Conservation (phyloP, 2,329 filamentous ascomycete species). For the Penicillium sp. region DNA sequence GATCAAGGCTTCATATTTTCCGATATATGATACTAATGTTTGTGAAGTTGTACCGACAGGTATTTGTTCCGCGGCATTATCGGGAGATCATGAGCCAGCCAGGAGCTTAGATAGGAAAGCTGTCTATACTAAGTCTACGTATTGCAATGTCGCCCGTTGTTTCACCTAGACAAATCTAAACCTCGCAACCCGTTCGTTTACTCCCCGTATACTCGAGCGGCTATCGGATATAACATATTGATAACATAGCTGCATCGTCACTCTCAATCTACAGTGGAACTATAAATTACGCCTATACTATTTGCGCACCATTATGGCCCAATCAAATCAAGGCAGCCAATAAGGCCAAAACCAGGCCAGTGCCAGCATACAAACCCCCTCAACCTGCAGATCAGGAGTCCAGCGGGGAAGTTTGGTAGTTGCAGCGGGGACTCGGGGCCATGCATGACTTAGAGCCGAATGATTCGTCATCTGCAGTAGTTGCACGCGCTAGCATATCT, state of each 20-base stretch:
- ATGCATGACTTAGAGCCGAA: neutral
- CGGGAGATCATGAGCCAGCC: no score
- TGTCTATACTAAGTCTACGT: no score
- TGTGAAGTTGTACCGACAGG: no score
- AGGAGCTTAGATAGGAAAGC: no score
- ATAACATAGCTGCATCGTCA: neutral
- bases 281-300: neutral
- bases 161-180: no score
- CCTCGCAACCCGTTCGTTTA: no score
- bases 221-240: neutral
- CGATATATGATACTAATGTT: no score
- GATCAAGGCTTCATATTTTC: no score
- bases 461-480: conserved; percentile 8
- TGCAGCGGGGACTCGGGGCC: conserved; percentile 2
- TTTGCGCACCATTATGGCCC: neutral
- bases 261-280: neutral
- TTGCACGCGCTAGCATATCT: neutral
- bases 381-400: neutral
- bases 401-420: neutral
- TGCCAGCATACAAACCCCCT: neutral
- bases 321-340: conserved; percentile 2
- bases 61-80: no score
- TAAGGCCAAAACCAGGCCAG: neutral
- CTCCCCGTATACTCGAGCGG: neutral
- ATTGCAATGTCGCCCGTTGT: no score